Conservation (phyloP, 2,329 filamentous ascomycete genomes). For the Colletotrichum filicis region DNA sequence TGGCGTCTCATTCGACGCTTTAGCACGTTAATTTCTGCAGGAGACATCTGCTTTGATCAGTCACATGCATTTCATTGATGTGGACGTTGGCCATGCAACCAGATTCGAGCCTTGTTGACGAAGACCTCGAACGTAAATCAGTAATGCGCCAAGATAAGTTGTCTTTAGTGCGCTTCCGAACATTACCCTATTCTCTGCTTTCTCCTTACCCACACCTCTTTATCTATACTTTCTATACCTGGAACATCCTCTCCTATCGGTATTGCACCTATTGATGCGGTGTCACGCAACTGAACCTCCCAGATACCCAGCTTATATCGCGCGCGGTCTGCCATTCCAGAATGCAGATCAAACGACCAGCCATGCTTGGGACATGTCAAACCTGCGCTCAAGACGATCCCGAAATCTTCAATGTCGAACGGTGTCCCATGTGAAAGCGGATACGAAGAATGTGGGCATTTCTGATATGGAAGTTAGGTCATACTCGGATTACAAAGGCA, state of each 20-base stretch:
- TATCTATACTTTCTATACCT: conserved; percentile 25
- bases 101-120: neutral
- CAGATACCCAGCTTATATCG: conserved; percentile 71
- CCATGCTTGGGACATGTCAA: conserved; percentile 75
- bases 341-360: conserved; percentile 77
- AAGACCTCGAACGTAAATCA: neutral
- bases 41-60: neutral
- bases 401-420: conserved; percentile 81
- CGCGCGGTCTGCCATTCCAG: conserved; percentile 70
- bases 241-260: neutral
- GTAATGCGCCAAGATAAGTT: no score
- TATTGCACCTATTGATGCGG: neutral
- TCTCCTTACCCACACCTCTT: conserved; percentile 56
- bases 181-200: conserved; percentile 50
- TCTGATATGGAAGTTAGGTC: conserved; percentile 47
- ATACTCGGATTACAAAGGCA: no score
- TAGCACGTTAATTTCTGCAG: neutral
- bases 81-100: no score
- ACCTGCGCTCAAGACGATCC: conserved; percentile 69
- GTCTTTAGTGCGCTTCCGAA: neutral
- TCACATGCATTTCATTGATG: no score
- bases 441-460: conserved; percentile 75
- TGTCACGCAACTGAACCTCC: conserved; percentile 67
- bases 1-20: neutral
- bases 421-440: conserved; percentile 71